Percentiles rank a stretch among this genome's conserved stretches.
Evolutionary conservation across 192 early-diverging fungal species (phyloP).

Genomic region (Gigaspora rosea): DNA sequence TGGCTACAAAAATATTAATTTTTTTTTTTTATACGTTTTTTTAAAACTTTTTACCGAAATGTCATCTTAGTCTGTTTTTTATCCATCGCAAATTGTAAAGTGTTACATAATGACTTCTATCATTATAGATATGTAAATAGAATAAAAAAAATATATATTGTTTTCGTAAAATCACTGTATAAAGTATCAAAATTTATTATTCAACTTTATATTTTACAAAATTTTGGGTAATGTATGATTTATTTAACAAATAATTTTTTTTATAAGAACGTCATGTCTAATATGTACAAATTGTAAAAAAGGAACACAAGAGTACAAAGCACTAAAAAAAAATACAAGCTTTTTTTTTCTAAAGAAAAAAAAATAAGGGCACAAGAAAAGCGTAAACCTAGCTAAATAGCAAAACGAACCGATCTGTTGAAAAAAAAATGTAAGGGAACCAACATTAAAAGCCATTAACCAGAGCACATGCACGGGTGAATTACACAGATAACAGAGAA

Average conservation of each 20-base stretch:
- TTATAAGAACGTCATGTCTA: slow-evolving; percentile 21
- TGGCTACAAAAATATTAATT: too few relatives aligned
- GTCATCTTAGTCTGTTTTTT: too few relatives aligned
- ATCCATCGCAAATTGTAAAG: too few relatives aligned
- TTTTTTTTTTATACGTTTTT: too few relatives aligned
- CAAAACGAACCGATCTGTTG: slow-evolving; percentile 16
- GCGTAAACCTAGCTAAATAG: slow-evolving; percentile 18
- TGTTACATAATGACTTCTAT: too few relatives aligned
- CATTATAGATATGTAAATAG: too few relatives aligned
- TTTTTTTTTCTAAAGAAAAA: background rate
- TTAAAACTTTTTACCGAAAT: too few relatives aligned
- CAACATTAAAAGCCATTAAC: background rate
- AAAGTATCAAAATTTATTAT: too few relatives aligned
- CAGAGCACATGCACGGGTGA: background rate
- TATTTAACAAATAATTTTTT: background rate
- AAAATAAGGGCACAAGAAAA: background rate
- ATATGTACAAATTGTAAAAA: slow-evolving; percentile 18
- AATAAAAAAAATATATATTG: too few relatives aligned
- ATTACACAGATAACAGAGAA: background rate
- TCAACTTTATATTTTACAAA: background rate
- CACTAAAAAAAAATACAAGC: slow-evolving; percentile 20
- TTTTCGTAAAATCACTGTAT: too few relatives aligned
- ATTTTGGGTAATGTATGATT: background rate
- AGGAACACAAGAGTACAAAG: slow-evolving; percentile 1
- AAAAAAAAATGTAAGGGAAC: background rate